Base-by-base conservation (phyloP, 1,139 yeast genomes). In the Candida neerlandica region DNA sequence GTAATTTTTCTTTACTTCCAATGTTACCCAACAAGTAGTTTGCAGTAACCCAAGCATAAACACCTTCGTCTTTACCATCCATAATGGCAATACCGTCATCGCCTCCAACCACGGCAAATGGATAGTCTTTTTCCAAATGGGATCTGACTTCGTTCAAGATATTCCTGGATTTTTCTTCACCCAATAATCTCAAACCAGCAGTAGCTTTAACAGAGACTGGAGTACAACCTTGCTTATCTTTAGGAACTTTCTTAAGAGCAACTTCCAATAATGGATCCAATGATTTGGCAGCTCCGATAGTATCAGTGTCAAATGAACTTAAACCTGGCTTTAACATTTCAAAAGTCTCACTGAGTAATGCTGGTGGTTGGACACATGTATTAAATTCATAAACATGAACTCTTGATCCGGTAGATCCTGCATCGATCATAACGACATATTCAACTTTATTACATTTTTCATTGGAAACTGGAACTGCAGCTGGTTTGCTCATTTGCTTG, bases 41-140 rank as follows among this genome's bases (percentile, higher is more conserved):
- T 47, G 97, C 86, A 35, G 99, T 94, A 65, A 94, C 87, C 99
- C 99, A 94, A 1, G 99, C 99, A 63, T 84, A 94, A n/a, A 94
- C 97, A 66, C 99, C 99, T 73, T 94, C 99, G 61, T 92, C 96
- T 54, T 83, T 86, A 58, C 99, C 99, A 51, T 89, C 94, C 97
- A 94, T 92, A 60, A 94, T 87, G 10, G 92, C 80, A 51, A 94
- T 79, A 51, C 97, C 97, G 52, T 89, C 88, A 45, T 89, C 88
- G 45, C 85, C 90, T 9, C 78, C 80, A 44, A 91, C 96, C 40
- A 94, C 91, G 1, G 97, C 87, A 73, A 94, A 95, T 46, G 98
- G 98, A 66, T 82, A 94, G 56, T 89, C 85, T 1, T 73, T 70
- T 63, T 87, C 89, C 54, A 94, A 75, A 64, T 90, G 96, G 14